These are phyloP conservation scores for Salicornia ramosissima DNA, from an alignment of 148 eudicot genomes.

Conservation along the genomic window DNA sequence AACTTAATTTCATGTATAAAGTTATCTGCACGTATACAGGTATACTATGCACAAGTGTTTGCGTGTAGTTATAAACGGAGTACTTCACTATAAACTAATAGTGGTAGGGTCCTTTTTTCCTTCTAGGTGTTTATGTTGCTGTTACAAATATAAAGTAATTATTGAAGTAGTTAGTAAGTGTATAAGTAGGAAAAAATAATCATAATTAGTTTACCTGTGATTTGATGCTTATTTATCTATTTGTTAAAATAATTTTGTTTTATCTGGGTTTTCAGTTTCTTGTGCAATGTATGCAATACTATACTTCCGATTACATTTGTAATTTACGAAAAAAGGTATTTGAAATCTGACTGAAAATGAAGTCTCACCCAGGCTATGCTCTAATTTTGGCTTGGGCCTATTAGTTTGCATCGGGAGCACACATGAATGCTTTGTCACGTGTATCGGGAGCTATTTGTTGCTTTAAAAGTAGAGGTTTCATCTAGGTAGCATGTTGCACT, in stretches of 20 bases:
- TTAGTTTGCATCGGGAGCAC: not conserved
- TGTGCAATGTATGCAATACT: no score
- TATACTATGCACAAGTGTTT: not conserved
- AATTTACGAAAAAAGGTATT: not conserved
- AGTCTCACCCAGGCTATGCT: not conserved
- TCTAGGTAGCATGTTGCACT: not conserved
- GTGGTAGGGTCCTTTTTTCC: no score
- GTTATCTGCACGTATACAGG: not conserved
- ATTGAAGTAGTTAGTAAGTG: not conserved
- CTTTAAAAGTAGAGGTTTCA: not conserved
- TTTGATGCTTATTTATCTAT: not conserved
- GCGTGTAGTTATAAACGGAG: not conserved
- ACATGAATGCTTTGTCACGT: not conserved
- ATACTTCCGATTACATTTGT: not conserved
- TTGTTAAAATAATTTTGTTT: not conserved
- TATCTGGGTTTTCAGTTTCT: not conserved
- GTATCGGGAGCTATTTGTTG: not conserved
- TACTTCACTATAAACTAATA: not conserved
- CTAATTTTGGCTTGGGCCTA: not conserved
- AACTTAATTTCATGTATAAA: not conserved
- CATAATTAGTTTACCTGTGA: not conserved
- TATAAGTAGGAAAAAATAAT: not conserved
- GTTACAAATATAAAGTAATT: not conserved
- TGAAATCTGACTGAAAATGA: not conserved
- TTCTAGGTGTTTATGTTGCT: not conserved